These are phyloP conservation scores for Entoloma clypeatum DNA, from an alignment of 1,284 basidiomycete species.

Conservation along the genomic window DNA sequence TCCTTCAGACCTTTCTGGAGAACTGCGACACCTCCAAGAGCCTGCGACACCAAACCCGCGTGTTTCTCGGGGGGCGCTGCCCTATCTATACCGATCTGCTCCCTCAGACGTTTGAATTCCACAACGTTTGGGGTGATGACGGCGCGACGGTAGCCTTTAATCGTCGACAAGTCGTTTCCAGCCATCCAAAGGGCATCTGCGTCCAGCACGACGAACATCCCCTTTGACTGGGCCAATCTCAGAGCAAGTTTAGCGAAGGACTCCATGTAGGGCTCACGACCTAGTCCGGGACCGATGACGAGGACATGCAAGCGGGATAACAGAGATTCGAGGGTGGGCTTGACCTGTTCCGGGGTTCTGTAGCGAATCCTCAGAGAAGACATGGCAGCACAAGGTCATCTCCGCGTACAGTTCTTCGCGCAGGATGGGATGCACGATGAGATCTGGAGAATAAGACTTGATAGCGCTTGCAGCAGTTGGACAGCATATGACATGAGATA, in stretches of 20 bases:
- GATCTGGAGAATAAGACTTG: constrained; percentile 93
- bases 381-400: constrained; percentile 1
- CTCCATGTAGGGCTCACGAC: constrained; percentile 90
- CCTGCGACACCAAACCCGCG: constrained; percentile 63
- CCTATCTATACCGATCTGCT: constrained; percentile 63
- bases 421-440: constrained; percentile 94
- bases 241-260: constrained; percentile 61
- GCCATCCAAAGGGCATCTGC: constrained; percentile 86
- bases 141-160: constrained; percentile 78
- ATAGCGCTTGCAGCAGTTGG: constrained; percentile 87
- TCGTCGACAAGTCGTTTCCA: constrained; percentile 69
- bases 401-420: constrained; percentile 52
- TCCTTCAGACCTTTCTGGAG: constrained; percentile 87
- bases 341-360: constrained; percentile 48
- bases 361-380: constrained; percentile 8
- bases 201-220: constrained; percentile 90
- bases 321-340: constrained; percentile 62
- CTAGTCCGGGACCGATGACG: constrained; percentile 90
- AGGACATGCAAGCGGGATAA: constrained; percentile 88
- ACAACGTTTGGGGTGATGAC: constrained; percentile 94
- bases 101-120: constrained; percentile 85
- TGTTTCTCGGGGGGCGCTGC: constrained; percentile 43
- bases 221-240: constrained; percentile 44
- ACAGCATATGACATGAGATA: constrained; percentile 96
- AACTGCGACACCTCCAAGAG: constrained; percentile 84